Percentiles rank a stretch among this genome's conserved stretches.
phyloP scores from a whole-genome alignment of 305 asterid genomes.

The Striga hermonthica region DNA sequence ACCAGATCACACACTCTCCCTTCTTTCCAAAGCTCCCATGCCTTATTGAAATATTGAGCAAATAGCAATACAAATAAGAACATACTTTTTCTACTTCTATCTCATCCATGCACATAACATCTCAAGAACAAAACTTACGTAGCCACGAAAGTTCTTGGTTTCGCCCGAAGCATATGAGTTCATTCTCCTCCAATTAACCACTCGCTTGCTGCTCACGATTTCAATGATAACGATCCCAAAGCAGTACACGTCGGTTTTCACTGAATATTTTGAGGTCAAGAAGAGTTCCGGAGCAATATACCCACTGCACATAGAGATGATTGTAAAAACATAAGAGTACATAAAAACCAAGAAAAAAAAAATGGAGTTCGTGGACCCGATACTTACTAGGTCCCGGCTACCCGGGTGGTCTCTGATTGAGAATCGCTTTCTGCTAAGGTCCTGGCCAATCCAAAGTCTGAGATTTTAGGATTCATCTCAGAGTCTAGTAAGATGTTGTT shows the following conservation, averaged over 20 bases:
- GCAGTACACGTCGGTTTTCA: slow-evolving; percentile 4
- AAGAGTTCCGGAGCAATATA: slow-evolving; percentile 34
- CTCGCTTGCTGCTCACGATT: background rate
- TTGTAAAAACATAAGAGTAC: background rate
- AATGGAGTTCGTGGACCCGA: background rate
- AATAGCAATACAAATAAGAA: background rate
- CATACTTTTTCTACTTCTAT: background rate
- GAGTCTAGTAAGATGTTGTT: slow-evolving; percentile 34
- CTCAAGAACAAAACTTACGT: background rate
- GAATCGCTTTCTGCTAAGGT: slow-evolving; percentile 19
- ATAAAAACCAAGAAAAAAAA: background rate
- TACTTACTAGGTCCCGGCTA: slow-evolving; percentile 34
- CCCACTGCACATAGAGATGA: slow-evolving; percentile 26
- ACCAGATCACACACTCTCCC: slow-evolving; percentile 28
- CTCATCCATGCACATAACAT: background rate
- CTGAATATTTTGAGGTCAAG: background rate
- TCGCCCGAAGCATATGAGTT: background rate
- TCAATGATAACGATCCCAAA: slow-evolving; percentile 1
- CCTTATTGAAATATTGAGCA: slow-evolving; percentile 9
- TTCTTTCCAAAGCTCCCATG: slow-evolving; percentile 30
- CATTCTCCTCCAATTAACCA: background rate
- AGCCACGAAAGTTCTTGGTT: background rate
- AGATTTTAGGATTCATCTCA: slow-evolving; percentile 39
- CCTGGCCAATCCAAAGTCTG: slow-evolving; percentile 30
- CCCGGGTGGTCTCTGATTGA: background rate